A percentile compares a stretch with the other conserved stretches of the same genome.
phyloP scores from a whole-genome alignment of 345 rosid genomes.

The Pistacia integerrima region DNA sequence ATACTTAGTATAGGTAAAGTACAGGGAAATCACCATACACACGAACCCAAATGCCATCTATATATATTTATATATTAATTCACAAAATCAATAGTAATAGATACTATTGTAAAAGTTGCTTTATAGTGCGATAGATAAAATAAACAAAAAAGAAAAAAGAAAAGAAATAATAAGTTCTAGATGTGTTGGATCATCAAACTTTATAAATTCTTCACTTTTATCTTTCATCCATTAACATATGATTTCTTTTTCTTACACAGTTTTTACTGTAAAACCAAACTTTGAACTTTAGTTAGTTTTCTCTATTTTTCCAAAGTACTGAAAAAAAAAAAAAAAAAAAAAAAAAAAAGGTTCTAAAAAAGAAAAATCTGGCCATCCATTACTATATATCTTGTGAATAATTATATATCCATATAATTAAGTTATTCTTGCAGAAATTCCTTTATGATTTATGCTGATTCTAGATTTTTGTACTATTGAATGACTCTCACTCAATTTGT shows the following conservation, averaged over 20 bases:
- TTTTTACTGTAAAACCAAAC: background rate
- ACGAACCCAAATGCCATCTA: too few species aligned
- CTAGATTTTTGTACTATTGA: background rate
- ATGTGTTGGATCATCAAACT: background rate
- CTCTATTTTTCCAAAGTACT: background rate
- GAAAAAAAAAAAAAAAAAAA: background rate
- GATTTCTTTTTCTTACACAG: background rate
- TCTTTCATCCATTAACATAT: background rate
- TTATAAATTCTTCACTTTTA: too few species aligned
- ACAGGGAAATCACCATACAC: too few species aligned
- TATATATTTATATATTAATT: too few species aligned
- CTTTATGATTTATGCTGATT: conserved; percentile 11
- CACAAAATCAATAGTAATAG: background rate
- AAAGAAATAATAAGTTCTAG: background rate
- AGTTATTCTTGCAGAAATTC: conserved; percentile 15
- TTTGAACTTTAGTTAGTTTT: background rate
- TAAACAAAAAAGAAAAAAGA: too few species aligned
- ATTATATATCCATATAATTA: background rate
- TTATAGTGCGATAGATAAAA: background rate
- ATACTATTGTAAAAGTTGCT: background rate
- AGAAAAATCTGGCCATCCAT: background rate
- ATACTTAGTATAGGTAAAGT: too few species aligned
- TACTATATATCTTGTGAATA: background rate
- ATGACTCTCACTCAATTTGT: background rate
- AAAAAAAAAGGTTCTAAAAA: background rate